Conservation (phyloP, 2,329 filamentous ascomycete genomes). For the Hortaea sp. region DNA sequence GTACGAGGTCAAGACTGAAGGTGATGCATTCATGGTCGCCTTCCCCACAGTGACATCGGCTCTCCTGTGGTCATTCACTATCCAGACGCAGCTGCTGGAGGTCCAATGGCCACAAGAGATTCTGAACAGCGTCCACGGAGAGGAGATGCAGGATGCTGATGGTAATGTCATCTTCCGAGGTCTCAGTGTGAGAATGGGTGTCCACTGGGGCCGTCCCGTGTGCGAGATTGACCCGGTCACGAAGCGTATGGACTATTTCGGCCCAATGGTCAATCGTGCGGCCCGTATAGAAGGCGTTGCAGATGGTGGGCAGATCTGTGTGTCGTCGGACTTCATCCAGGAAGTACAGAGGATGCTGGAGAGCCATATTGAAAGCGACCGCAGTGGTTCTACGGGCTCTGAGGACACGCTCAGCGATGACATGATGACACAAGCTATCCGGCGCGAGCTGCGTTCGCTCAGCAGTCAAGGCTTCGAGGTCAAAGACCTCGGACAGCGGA, state of each 20-base stretch:
- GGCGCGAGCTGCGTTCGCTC: slow-evolving; percentile 75
- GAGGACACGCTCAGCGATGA: slow-evolving; percentile 73
- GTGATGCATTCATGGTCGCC: slow-evolving; percentile 98
- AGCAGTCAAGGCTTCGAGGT: slow-evolving; percentile 92
- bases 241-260: slow-evolving; percentile 97
- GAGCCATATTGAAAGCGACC: slow-evolving; percentile 76
- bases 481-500: slow-evolving; percentile 89
- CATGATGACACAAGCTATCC: slow-evolving; percentile 62
- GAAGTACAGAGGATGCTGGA: slow-evolving; percentile 89
- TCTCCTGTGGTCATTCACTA: slow-evolving; percentile 90
- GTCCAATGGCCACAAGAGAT: slow-evolving; percentile 92
- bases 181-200: slow-evolving; percentile 91
- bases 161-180: slow-evolving; percentile 86
- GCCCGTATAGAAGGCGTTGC: slow-evolving; percentile 89
- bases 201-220: slow-evolving; percentile 89
- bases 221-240: slow-evolving; percentile 95
- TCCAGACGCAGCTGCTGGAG: slow-evolving; percentile 78
- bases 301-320: slow-evolving; percentile 92
- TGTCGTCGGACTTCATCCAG: slow-evolving; percentile 92
- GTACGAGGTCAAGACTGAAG: slow-evolving; percentile 99
- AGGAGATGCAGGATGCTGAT: slow-evolving; percentile 72
- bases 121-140: slow-evolving; percentile 73
- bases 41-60: slow-evolving; percentile 94
- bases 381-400: slow-evolving; percentile 55
- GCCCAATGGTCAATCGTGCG: slow-evolving; percentile 97